These are phyloP conservation scores for Begonia loranthoides DNA, from an alignment of 306 rosid genomes.

Conservation along the genomic window DNA sequence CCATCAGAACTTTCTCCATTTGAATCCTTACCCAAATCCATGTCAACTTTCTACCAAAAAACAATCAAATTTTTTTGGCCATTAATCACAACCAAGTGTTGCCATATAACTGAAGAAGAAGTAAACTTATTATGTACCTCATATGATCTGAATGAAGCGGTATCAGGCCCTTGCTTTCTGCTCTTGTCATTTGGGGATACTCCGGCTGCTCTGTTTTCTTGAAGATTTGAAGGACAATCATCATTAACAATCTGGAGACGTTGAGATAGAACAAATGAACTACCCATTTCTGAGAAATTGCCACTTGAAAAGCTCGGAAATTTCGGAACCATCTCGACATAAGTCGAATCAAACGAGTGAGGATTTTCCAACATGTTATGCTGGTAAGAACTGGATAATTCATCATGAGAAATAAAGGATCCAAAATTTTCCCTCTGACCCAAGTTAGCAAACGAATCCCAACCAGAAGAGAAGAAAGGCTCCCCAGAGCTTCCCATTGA, in stretches of 20 bases:
- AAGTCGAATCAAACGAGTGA: slow-evolving; percentile 21
- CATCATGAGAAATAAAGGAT: slow-evolving; percentile 50
- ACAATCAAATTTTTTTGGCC: neutral
- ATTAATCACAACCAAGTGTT: neutral
- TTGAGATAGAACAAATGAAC: slow-evolving; percentile 40
- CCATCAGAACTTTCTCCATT: slow-evolving; percentile 31
- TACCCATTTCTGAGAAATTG: slow-evolving; percentile 60
- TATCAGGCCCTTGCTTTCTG: slow-evolving; percentile 52
- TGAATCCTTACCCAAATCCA: slow-evolving; percentile 33
- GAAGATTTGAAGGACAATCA: slow-evolving; percentile 37
- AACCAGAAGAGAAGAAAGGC: slow-evolving; percentile 48
- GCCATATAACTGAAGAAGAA: no score
- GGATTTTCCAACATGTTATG: slow-evolving; percentile 40
- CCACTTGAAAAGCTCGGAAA: slow-evolving; percentile 73
- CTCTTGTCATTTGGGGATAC: slow-evolving; percentile 45
- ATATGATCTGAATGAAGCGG: slow-evolving; percentile 39
- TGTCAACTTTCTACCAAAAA: slow-evolving; percentile 48
- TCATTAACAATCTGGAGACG: slow-evolving; percentile 35
- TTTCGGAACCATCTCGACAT: no score
- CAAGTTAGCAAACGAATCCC: slow-evolving; percentile 81
- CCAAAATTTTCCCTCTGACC: slow-evolving; percentile 63
- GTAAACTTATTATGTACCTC: slow-evolving; percentile 33
- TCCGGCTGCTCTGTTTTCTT: slow-evolving; percentile 24
- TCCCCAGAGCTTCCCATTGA: slow-evolving; percentile 28
- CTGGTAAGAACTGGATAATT: slow-evolving; percentile 43